Evolutionary conservation across 805 yeast species (phyloP).

Genomic region (Yarrowia sp.): DNA sequence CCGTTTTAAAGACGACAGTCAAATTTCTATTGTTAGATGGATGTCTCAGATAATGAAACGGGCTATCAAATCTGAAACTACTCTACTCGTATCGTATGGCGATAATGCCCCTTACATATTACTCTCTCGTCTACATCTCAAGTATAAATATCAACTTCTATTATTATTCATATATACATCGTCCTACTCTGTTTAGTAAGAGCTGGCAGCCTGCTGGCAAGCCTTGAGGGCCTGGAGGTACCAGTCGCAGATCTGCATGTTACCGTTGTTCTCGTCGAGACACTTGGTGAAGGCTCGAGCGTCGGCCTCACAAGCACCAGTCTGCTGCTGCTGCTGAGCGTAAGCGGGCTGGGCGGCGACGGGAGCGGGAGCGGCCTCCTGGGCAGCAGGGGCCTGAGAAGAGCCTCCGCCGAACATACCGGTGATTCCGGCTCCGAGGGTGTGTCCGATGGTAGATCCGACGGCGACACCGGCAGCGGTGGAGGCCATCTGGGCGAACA

Average conservation of each 20-base stretch:
- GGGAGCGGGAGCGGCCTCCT: slow-evolving; percentile 48
- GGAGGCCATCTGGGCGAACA: slow-evolving; percentile 95
- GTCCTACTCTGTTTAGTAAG: slow-evolving; percentile 49
- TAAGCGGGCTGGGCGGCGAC: slow-evolving; percentile 41
- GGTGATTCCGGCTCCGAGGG: slow-evolving; percentile 91
- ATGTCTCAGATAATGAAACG: no score
- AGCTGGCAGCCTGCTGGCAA: slow-evolving; percentile 90
- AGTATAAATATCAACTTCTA: slow-evolving; percentile 8
- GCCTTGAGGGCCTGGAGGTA: slow-evolving; percentile 96
- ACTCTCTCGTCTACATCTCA: no score
- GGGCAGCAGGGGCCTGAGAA: slow-evolving; percentile 49
- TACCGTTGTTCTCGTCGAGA: slow-evolving; percentile 88
- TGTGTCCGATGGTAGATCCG: slow-evolving; percentile 96
- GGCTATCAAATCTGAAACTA: no score
- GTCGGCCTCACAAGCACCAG: slow-evolving; percentile 74
- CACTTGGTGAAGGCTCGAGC: slow-evolving; percentile 96
- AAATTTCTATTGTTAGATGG: no score
- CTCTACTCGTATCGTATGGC: no score
- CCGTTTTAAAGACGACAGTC: no score
- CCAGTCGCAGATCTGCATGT: slow-evolving; percentile 95
- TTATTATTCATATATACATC: slow-evolving; percentile 4
- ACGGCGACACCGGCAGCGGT: slow-evolving; percentile 99
- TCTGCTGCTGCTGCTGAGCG: slow-evolving; percentile 43
- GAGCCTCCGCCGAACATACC: slow-evolving; percentile 82
- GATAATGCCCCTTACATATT: no score